Conservation (phyloP, 257 asterid species). For the Solanum lycopersicoides region DNA sequence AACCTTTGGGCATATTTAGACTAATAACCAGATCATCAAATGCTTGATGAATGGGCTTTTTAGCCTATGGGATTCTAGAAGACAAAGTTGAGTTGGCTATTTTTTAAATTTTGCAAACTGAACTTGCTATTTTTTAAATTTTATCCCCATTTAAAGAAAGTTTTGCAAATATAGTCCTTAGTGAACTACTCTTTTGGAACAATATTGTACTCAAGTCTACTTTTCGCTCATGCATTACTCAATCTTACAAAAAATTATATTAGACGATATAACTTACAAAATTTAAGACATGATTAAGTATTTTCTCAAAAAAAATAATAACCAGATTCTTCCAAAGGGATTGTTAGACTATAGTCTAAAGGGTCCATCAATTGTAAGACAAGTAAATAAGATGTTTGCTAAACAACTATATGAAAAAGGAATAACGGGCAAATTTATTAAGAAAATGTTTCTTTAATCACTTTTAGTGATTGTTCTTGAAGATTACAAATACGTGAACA, state of each 20-base stretch:
- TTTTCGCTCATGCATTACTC: not conserved
- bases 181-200: not conserved
- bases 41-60: not conserved
- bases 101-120: too few relatives aligned
- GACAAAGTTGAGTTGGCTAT: not conserved
- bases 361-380: not conserved
- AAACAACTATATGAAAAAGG: not conserved
- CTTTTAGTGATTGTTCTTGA: not conserved
- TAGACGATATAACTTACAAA: not conserved
- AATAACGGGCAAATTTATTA: not conserved
- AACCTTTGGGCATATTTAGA: not conserved
- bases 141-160: not conserved
- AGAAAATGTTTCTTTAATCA: too few relatives aligned
- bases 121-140: too few relatives aligned
- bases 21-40: not conserved
- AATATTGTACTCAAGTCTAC: not conserved
- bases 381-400: not conserved
- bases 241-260: not conserved
- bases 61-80: not conserved
- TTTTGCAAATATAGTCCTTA: not conserved
- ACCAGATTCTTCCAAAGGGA: not conserved
- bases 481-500: not conserved
- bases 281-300: not conserved
- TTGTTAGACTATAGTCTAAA: not conserved
- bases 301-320: not conserved